Conservation (phyloP, 73 alveolate species). For the Stentor coeruleus region DNA sequence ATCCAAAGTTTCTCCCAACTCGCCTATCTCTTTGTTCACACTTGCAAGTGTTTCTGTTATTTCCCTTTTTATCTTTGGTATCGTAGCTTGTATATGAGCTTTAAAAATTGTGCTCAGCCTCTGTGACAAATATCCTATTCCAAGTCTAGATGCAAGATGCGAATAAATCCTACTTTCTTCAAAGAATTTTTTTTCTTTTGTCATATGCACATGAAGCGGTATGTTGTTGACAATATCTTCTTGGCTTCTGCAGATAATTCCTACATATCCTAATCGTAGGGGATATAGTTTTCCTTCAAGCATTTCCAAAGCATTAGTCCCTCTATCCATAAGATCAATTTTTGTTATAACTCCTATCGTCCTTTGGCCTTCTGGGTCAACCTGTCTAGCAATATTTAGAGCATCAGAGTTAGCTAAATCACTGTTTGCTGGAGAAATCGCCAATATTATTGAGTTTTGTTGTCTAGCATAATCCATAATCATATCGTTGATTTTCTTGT, state of each 20-base stretch:
- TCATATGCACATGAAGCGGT: slow-evolving; percentile 50
- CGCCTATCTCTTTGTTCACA: neutral
- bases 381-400: slow-evolving; percentile 88
- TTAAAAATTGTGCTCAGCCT: slow-evolving; percentile 46
- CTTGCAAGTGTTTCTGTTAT: slow-evolving; percentile 17
- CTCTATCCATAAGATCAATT: slow-evolving; percentile 97
- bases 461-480: slow-evolving; percentile 66
- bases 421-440: slow-evolving; percentile 64
- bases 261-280: slow-evolving; percentile 81
- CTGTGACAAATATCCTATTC: slow-evolving; percentile 50
- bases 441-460: slow-evolving; percentile 84
- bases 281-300: slow-evolving; percentile 72
- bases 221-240: slow-evolving; percentile 70
- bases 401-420: slow-evolving; percentile 96
- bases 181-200: slow-evolving; percentile 49
- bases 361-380: slow-evolving; percentile 91
- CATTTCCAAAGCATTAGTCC: slow-evolving; percentile 93
- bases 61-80: slow-evolving; percentile 78
- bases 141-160: slow-evolving; percentile 47
- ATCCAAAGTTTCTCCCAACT: slow-evolving; percentile 33
- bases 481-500: slow-evolving; percentile 56
- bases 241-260: slow-evolving; percentile 80
- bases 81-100: slow-evolving; percentile 51
- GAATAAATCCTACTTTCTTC: slow-evolving; percentile 47
- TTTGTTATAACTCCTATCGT: slow-evolving; percentile 82